Evolutionary conservation across 176 grass and related monocot species (phyloP).

Genomic region (Tillandsia leiboldiana): DNA sequence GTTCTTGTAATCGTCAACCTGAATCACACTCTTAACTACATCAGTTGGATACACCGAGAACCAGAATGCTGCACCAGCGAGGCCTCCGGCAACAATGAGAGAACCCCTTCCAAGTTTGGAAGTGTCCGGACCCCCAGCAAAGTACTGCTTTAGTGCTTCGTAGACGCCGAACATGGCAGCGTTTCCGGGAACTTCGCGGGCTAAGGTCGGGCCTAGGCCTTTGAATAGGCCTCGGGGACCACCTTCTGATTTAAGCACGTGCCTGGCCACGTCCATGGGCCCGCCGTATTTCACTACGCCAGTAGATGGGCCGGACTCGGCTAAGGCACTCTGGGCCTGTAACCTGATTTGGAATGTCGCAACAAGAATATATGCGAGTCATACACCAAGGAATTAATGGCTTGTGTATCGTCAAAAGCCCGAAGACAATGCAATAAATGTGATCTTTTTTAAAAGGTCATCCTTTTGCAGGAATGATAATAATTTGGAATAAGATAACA

Average conservation of each 20-base stretch:
- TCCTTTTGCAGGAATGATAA: not conserved
- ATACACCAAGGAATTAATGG: no score
- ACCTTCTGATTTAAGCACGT: slow-evolving; percentile 50
- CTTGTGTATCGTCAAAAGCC: no score
- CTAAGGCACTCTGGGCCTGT: slow-evolving; percentile 68
- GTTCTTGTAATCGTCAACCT: slow-evolving; percentile 83
- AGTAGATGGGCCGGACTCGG: slow-evolving; percentile 15
- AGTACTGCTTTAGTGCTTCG: slow-evolving; percentile 46
- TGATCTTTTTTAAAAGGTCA: not conserved
- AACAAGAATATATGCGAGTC: not conserved
- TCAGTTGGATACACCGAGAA: slow-evolving; percentile 60
- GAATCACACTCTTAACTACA: slow-evolving; percentile 80
- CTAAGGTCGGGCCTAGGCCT: slow-evolving; percentile 54
- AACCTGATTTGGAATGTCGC: slow-evolving; percentile 31
- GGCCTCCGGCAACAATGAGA: slow-evolving; percentile 46
- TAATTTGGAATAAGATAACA: not conserved
- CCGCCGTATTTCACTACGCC: slow-evolving; percentile 55
- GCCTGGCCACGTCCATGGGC: slow-evolving; percentile 67
- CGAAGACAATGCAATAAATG: no score
- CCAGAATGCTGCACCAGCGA: slow-evolving; percentile 74
- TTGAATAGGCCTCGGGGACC: slow-evolving; percentile 55
- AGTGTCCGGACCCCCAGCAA: slow-evolving; percentile 50
- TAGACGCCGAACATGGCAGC: slow-evolving; percentile 75
- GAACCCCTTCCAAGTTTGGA: slow-evolving; percentile 52
- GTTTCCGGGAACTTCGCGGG: slow-evolving; percentile 70